These are phyloP conservation scores for Ustilago curta DNA, from an alignment of 1,284 basidiomycete species.

Conservation along the genomic window DNA sequence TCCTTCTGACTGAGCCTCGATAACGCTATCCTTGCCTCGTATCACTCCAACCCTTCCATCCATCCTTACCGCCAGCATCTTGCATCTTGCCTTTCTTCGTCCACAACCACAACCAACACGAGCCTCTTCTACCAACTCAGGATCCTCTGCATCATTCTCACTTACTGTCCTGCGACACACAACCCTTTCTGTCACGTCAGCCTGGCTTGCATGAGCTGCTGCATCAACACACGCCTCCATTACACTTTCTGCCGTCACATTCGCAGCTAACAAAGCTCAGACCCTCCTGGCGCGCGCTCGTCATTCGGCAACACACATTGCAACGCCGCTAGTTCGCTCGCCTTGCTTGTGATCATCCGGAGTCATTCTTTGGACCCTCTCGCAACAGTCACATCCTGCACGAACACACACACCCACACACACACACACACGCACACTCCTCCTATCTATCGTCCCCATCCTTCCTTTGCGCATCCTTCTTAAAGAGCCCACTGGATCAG, in stretches of 20 bases:
- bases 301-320: conserved; percentile 22
- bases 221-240: conserved; percentile 22
- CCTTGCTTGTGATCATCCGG: conserved; percentile 25
- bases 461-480: not conserved
- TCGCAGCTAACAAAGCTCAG: conserved; percentile 1
- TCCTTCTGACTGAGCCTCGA: conserved; percentile 9
- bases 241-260: conserved; percentile 32
- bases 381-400: conserved; percentile 13
- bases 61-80: conserved; percentile 10
- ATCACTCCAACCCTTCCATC: conserved; percentile 4
- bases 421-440: not conserved
- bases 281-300: conserved; percentile 26
- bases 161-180: not conserved
- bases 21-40: conserved; percentile 27
- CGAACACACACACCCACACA: not conserved
- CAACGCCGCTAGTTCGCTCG: conserved; percentile 18
- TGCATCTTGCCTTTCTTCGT: conserved; percentile 5
- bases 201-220: conserved; percentile 20
- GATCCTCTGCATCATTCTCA: not conserved
- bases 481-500: conserved; percentile 2
- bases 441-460: not conserved
- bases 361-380: conserved; percentile 17
- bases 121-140: conserved; percentile 4
- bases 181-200: conserved; percentile 20
- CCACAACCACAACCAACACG: conserved; percentile 10